Percentiles rank a stretch among this genome's conserved stretches.
These are phyloP conservation scores for Penicillium cosmopolitanum DNA, from an alignment of 495 filamentous ascomycete genomes.

Conservation along the genomic window DNA sequence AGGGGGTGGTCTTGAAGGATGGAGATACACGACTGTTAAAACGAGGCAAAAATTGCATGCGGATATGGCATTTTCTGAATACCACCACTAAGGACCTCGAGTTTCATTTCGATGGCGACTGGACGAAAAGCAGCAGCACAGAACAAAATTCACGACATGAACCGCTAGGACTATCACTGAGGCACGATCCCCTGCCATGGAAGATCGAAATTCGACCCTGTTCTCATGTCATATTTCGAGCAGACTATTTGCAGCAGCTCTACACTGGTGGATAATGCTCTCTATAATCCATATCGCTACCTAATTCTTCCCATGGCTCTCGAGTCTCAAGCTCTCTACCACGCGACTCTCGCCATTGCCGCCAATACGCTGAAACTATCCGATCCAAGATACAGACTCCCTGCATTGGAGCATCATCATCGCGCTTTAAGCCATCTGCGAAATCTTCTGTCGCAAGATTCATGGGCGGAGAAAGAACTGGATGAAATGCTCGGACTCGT, in stretches of 20 bases:
- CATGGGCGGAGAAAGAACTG: slow-evolving; percentile 23
- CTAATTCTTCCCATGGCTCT: slow-evolving; percentile 34
- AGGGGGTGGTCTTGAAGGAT: not conserved
- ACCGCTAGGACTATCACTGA: slow-evolving; percentile 8
- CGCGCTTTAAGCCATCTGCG: slow-evolving; percentile 21
- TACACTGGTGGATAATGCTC: slow-evolving; percentile 29
- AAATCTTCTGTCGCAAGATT: slow-evolving; percentile 14
- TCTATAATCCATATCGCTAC: slow-evolving; percentile 33
- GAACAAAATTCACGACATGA: not conserved
- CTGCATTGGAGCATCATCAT: slow-evolving; percentile 26
- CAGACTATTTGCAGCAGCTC: slow-evolving; percentile 30
- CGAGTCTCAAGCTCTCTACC: slow-evolving; percentile 28
- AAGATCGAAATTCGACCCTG: slow-evolving; percentile 20
- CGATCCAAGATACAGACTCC: slow-evolving; percentile 17
- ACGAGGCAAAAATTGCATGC: not conserved
- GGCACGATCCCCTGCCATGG: slow-evolving; percentile 6
- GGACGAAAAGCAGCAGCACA: not conserved
- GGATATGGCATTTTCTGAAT: slow-evolving; percentile 25
- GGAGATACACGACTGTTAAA: not conserved
- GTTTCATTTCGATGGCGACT: slow-evolving; percentile 22
- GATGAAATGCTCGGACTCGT: slow-evolving; percentile 30
- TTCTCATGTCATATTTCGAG: slow-evolving; percentile 29
- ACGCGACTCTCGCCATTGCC: slow-evolving; percentile 29
- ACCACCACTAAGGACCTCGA: slow-evolving; percentile 27
- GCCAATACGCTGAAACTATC: slow-evolving; percentile 28